Evolutionary conservation across 768 basidiomycete genomes (phyloP), one percentile per base, ranked within the genome.

Genomic region (Podaxis carcinomalis): DNA sequence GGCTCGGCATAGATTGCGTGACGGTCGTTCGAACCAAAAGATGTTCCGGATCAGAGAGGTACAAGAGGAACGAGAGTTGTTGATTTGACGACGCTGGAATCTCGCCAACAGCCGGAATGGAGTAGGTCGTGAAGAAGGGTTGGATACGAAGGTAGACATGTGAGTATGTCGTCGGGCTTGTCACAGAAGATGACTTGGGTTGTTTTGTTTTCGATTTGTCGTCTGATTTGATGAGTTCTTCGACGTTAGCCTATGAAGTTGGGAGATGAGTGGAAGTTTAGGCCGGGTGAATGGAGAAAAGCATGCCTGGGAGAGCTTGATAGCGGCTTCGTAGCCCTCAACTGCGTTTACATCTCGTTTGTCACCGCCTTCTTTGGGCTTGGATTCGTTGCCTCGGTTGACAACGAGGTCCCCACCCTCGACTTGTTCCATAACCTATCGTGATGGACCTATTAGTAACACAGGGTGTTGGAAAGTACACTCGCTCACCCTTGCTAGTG

Each of bases 131-230:
- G 64, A 85, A 81, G 73, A 88, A 91, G 2, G 97, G 94, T 70
- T 98, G 95, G 16, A 99, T 80, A 64, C 96, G 95, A 53, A 99
- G 83, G 74, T 93, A 98, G 53, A 99, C 84, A 59, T 93, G 87
- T 36, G 95, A 91, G 66, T 92, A 92, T 4, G 92, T 90, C 5
- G 88, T 89, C 5, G 89, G 90, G 62, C 68, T 73, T 65, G 74
- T 77, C 14, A 72, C 66, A 11, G 72, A 62, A 56, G 74, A 75
- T 23, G 73, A 67, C 62, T 73, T 70, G 35, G 65, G 5, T 16
- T 16, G 64, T 59, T 68, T 66, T 19, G 76, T 70, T 35, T 65
- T 57, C 36, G 75, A 71, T 35, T 77, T 77, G 37, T 60, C 67
- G 67, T 88, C 88, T 60, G 74, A 81, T 76, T 87, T 89, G 68